Evolutionary conservation across 768 basidiomycete genomes (phyloP).

Genomic region (Serendipita sp.): DNA sequence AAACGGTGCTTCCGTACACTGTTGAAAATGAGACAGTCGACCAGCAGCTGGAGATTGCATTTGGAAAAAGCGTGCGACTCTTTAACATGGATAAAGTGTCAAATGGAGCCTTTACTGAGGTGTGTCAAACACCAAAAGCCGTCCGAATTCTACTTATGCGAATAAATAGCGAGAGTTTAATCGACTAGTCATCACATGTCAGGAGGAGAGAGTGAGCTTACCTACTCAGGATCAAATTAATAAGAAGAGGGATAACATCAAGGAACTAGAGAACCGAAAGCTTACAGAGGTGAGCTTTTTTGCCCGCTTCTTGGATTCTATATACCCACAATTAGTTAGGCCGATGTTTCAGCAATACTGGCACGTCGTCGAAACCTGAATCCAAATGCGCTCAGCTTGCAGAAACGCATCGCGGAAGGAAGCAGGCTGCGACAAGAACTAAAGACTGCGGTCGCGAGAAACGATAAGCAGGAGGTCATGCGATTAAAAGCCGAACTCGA

Average conservation of each 20-base stretch:
- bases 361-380: neutral
- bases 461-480: neutral
- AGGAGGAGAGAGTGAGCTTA: neutral
- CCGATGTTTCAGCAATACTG: neutral
- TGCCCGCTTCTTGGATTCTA: neutral
- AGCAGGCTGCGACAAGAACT: neutral
- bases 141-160: neutral
- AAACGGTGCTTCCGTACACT: slow-evolving; percentile 50
- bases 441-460: neutral
- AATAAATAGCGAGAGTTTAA: neutral
- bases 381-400: neutral
- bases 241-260: neutral
- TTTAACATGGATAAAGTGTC: slow-evolving; percentile 81
- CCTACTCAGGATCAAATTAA: neutral
- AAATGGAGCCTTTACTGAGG: slow-evolving; percentile 47
- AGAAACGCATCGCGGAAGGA: neutral
- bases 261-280: neutral
- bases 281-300: neutral
- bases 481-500: neutral
- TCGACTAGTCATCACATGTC: neutral
- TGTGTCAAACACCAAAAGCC: slow-evolving; percentile 21
- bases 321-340: neutral
- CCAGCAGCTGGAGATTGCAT: slow-evolving; percentile 54
- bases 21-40: slow-evolving; percentile 49
- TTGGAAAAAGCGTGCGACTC: slow-evolving; percentile 44